A percentile compares a stretch with the other conserved stretches of the same genome.
These are phyloP conservation scores for sweet orange (Citrus sinensis) DNA, from an alignment of 345 rosid species.

Conservation along the genomic window DVS_A1.0 CM039162.1:18953001-18953500, in stretches of 20 bases:
- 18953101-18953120: neutral
- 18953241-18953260: neutral
- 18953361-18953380: neutral
- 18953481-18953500: conserved; percentile 50
- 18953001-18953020: conserved; percentile 94
- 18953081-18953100: conserved; percentile 35
- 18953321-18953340: neutral
- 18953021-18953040: conserved; percentile 57
- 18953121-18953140: conserved; percentile 1
- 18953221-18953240: neutral
- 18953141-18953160: neutral
- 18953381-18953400: neutral
- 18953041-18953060: conserved; percentile 61
- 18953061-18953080: conserved; percentile 54
- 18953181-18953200: neutral
- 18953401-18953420: neutral
- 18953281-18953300: neutral
- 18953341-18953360: neutral
- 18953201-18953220: neutral
- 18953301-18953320: neutral
- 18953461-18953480: neutral
- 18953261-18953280: neutral
- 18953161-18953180: neutral
- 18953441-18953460: neutral
- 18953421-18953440: conserved; percentile 15